Conservation (phyloP, 805 yeast genomes). For the Cephaloascus albidus region DNA sequence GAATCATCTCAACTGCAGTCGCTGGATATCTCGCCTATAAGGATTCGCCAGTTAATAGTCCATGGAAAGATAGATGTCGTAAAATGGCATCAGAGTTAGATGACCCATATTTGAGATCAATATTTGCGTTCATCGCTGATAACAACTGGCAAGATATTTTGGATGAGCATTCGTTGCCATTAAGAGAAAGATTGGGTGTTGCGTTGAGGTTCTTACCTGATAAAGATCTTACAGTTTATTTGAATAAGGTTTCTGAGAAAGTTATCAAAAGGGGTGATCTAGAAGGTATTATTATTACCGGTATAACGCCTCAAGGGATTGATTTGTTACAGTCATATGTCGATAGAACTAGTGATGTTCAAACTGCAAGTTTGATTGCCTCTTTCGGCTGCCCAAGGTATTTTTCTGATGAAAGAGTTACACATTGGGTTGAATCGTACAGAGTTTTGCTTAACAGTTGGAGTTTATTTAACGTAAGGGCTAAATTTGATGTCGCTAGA, state of each 20-base stretch:
- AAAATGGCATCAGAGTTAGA: conserved; percentile 80
- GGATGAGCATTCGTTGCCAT: conserved; percentile 81
- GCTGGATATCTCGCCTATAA: conserved; percentile 78
- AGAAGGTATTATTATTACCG: conserved; percentile 86
- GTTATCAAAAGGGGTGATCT: conserved; percentile 76
- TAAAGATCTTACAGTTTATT: conserved; percentile 62
- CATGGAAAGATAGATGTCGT: conserved; percentile 93
- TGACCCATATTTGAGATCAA: conserved; percentile 82
- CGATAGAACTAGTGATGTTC: conserved; percentile 83
- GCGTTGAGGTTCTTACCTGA: conserved; percentile 83
- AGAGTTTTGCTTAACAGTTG: conserved; percentile 66
- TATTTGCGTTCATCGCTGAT: conserved; percentile 89
- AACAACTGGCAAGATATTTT: conserved; percentile 95
- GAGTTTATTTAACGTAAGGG: conserved; percentile 69
- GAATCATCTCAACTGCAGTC: conserved; percentile 86
- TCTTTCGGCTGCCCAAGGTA: conserved; percentile 80
- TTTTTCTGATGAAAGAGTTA: conserved; percentile 63
- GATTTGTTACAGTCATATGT: conserved; percentile 80
- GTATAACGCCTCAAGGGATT: conserved; percentile 80
- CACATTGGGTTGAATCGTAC: conserved; percentile 71
- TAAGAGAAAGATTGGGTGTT: conserved; percentile 83
- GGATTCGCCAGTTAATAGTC: conserved; percentile 48
- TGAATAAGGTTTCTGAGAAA: conserved; percentile 58
- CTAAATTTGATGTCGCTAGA: conserved; percentile 77
- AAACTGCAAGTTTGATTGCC: conserved; percentile 78